Evolutionary conservation across 2,329 filamentous ascomycete genomes (phyloP), one percentile per base, ranked within the genome.

Genomic region (Ophiobolus disseminans): DNA sequence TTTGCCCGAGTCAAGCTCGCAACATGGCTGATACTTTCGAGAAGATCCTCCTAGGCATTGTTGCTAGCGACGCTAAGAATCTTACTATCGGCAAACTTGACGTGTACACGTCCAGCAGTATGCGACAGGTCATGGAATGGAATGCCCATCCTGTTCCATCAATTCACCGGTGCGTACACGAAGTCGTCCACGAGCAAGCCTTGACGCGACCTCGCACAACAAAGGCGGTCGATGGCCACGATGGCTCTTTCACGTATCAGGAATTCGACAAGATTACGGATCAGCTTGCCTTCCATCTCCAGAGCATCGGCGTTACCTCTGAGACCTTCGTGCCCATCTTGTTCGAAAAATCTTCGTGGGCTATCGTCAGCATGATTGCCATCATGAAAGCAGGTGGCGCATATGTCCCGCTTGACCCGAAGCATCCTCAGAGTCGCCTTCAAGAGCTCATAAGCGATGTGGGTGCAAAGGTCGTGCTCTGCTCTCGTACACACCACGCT

Each of bases 341-440:
- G n/a, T 70, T 73, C 45, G 69, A 73, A 14, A 73, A 73, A 48
- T 69, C 63, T 1, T 57, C 58, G 2, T 68, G 60, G 57, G 62
- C 64, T 13, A 60, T 72, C 34, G 52, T 73, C 16, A 57, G 60
- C 17, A 72, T 72, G 60, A 66, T 73, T 21, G 66, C 67, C 1
- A 66, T 73, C 53, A 67, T 72, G 66, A 74, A 74, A 46, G 68
- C 69, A 8, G 69, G 71, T n/a, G 69, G 63, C 6, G 68, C 69
- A 13, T 73, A 70, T 34, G 65, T 73, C 3, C 69, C 73, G 0
- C 50, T 78, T 0, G 74, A 77, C 11, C 69, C 74, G 0, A 66
- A 66, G 4, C 62, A 76, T 14, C 69, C 69, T 1, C 57, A 62
- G 9, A 65, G 53, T 11, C 71, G 76, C 9, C 64, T 77, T 28